Evolutionary conservation across 176 grass and related monocot genomes (phyloP).

Genomic region (Dactylis glomerata): DNA sequence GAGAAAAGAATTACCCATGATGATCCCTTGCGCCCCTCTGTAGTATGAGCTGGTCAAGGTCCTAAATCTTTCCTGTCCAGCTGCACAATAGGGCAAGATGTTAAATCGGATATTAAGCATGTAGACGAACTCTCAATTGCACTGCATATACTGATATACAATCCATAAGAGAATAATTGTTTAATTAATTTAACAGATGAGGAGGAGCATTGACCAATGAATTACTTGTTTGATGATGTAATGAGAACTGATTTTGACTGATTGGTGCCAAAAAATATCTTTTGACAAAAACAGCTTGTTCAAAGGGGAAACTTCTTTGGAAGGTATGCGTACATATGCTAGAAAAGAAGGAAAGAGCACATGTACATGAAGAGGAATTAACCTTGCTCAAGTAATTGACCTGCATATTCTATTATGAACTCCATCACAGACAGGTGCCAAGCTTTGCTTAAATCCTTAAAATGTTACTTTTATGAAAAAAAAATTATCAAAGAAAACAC

Average conservation of each 20-base stretch:
- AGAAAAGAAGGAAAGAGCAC: neutral
- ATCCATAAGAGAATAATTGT: neutral
- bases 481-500: neutral
- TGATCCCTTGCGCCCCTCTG: conserved; percentile 88
- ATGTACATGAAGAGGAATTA: neutral
- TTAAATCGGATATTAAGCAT: neutral
- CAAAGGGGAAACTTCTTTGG: neutral
- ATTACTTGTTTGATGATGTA: neutral
- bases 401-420: neutral
- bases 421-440: neutral
- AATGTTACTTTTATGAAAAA: neutral
- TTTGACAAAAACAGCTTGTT: neutral
- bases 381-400: neutral
- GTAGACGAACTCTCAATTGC: neutral
- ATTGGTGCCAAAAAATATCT: neutral
- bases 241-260: neutral
- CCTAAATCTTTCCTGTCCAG: conserved; percentile 91
- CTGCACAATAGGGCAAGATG: conserved; percentile 30
- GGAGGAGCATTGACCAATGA: no score
- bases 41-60: conserved; percentile 92
- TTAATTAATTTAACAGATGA: neutral
- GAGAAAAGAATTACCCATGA: conserved; percentile 64
- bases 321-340: neutral
- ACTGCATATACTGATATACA: neutral
- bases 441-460: neutral